phyloP scores from a whole-genome alignment of 768 basidiomycete species.

The Fibroporia radiculosa region DNA sequence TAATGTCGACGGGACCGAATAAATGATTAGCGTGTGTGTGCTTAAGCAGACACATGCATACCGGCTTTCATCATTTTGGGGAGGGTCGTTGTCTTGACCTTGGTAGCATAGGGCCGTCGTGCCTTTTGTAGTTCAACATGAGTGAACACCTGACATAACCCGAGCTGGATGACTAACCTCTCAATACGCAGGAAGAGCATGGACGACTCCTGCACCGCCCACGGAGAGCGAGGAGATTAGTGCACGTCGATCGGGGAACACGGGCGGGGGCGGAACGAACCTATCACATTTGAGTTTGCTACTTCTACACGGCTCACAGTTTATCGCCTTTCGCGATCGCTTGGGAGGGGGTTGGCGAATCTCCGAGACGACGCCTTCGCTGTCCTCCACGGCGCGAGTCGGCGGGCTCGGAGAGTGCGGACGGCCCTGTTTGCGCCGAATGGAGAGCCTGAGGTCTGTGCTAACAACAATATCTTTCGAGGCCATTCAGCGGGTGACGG shows the following conservation, averaged over 20 bases:
- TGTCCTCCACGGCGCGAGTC: too few species aligned
- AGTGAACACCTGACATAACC: not conserved
- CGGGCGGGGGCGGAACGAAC: constrained; percentile 29
- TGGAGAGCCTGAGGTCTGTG: too few species aligned
- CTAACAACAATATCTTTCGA: too few species aligned
- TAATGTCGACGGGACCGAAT: constrained; percentile 33
- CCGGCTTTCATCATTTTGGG: not conserved
- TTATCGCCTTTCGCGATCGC: constrained; percentile 80
- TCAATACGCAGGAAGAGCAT: constrained; percentile 81
- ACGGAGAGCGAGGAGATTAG: constrained; percentile 13
- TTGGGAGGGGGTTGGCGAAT: constrained; percentile 51
- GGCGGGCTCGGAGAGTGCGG: too few species aligned
- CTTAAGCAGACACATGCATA: too few species aligned
- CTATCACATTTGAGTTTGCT: constrained; percentile 88
- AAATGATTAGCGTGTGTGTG: too few species aligned
- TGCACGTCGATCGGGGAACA: not conserved
- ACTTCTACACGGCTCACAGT: constrained; percentile 82
- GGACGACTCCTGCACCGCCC: constrained; percentile 58
- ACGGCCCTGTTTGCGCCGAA: too few species aligned
- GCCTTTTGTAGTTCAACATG: constrained; percentile 38
- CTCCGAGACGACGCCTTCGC: too few species aligned
- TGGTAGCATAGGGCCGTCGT: constrained; percentile 79
- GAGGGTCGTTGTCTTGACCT: constrained; percentile 43
- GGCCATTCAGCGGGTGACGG: too few species aligned
- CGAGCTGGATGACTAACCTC: constrained; percentile 40